Evolutionary conservation across 129 eudicot genomes (phyloP).

Genomic region (Apium graveolens): DNA sequence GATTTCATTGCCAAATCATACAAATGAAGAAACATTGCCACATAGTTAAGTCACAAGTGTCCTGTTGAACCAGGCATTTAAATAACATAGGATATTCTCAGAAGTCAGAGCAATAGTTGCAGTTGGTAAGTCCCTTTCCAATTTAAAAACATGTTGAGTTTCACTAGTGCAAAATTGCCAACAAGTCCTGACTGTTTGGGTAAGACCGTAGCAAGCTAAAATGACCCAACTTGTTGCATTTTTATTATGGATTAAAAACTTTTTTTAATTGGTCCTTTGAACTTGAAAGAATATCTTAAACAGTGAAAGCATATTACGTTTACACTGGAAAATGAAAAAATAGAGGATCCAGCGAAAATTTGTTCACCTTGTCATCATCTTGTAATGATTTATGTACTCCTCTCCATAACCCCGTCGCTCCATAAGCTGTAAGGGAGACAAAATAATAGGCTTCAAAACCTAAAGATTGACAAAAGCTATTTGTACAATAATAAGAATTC

Average conservation of each 20-base stretch:
- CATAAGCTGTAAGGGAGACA: conserved; percentile 68
- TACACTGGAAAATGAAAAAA: neutral
- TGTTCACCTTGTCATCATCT: conserved; percentile 89
- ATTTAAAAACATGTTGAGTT: neutral
- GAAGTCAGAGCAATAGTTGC: neutral
- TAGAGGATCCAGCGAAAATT: neutral
- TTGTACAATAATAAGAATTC: neutral
- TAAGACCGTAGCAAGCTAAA: neutral
- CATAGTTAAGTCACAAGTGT: neutral
- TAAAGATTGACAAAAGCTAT: neutral
- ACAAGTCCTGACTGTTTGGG: neutral
- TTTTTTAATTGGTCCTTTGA: neutral
- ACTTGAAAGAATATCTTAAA: neutral
- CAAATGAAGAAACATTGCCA: neutral
- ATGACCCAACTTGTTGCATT: neutral
- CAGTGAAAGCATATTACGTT: neutral
- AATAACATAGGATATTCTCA: neutral
- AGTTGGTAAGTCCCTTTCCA: neutral
- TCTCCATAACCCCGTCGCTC: conserved; percentile 91
- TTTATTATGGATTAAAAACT: neutral
- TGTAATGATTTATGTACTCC: conserved; percentile 91
- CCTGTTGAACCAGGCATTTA: neutral
- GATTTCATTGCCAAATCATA: neutral
- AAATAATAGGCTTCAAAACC: neutral
- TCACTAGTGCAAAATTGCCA: neutral